Percentiles rank a stretch among this genome's conserved stretches.
phyloP scores from a whole-genome alignment of 257 asterid genomes.

The Rhazya stricta region DNA sequence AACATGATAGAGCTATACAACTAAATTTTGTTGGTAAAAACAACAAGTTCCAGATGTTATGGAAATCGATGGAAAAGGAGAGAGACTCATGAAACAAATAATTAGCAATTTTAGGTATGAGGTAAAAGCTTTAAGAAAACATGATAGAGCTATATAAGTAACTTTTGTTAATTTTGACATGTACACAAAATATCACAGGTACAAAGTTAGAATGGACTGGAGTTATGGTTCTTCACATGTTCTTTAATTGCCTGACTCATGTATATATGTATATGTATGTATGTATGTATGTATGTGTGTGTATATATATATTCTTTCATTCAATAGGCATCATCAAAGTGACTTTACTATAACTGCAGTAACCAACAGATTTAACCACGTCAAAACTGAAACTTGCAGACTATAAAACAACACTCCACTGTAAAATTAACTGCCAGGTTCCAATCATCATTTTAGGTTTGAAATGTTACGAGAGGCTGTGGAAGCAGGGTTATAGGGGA shows the following conservation, averaged over 20 bases:
- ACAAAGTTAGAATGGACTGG: not conserved
- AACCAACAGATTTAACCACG: not conserved
- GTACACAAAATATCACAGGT: not conserved
- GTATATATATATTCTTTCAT: not conserved
- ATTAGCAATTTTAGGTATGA: not conserved
- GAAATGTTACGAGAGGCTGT: not conserved
- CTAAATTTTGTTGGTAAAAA: constrained; percentile 11
- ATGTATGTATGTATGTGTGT: no score
- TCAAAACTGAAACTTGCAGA: not conserved
- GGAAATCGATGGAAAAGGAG: constrained; percentile 2
- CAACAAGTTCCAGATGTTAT: constrained; percentile 1
- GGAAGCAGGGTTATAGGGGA: not conserved
- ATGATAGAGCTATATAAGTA: not conserved
- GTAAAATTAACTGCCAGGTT: not conserved
- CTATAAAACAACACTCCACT: not conserved
- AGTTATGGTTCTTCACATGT: not conserved
- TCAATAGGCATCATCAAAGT: constrained; percentile 5
- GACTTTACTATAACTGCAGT: not conserved
- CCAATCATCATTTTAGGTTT: not conserved
- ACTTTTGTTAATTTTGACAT: not conserved
- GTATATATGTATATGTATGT: no score
- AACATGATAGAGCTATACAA: not conserved
- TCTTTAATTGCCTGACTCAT: not conserved
- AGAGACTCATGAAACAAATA: not conserved
- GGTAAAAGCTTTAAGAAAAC: not conserved